Percentiles rank a stretch among this genome's conserved stretches.
Evolutionary conservation across 2,329 filamentous ascomycete species (phyloP).

Genomic region (Calonectria multiphialidica): DNA sequence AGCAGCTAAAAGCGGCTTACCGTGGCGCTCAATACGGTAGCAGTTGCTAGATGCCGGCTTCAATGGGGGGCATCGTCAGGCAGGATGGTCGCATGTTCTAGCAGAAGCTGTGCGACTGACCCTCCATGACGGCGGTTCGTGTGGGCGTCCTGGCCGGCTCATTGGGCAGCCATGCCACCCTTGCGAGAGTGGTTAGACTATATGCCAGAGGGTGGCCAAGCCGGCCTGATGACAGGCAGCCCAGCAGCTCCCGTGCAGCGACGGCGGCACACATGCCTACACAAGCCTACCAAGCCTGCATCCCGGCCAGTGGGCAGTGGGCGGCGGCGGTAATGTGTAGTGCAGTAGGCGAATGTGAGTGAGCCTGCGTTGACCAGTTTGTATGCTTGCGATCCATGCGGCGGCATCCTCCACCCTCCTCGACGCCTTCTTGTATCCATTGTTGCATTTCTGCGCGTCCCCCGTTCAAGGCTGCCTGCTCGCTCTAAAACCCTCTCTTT

Average conservation of each 20-base stretch:
- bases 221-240: constrained; percentile 23
- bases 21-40: constrained; percentile 22
- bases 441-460: neutral
- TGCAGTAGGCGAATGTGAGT: neutral
- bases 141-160: constrained; percentile 35
- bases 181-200: constrained; percentile 27
- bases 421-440: neutral
- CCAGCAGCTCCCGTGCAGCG: constrained; percentile 6
- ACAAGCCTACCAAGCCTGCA: constrained; percentile 2
- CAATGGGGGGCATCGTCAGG: constrained; percentile 29
- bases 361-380: neutral
- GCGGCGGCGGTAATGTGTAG: neutral
- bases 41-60: constrained; percentile 1
- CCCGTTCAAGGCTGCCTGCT: neutral
- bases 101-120: constrained; percentile 40
- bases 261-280: constrained; percentile 1
- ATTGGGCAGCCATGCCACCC: constrained; percentile 43
- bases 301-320: neutral
- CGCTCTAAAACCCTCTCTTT: constrained; percentile 16
- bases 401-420: constrained; percentile 1
- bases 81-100: constrained; percentile 43
- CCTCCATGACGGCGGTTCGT: constrained; percentile 41
- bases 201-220: constrained; percentile 18
- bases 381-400: constrained; percentile 11
- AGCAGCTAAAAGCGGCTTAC: constrained; percentile 27